Base-by-base conservation (phyloP, 169 alveolate species). In the Perkinsus chesapeaki region DNA sequence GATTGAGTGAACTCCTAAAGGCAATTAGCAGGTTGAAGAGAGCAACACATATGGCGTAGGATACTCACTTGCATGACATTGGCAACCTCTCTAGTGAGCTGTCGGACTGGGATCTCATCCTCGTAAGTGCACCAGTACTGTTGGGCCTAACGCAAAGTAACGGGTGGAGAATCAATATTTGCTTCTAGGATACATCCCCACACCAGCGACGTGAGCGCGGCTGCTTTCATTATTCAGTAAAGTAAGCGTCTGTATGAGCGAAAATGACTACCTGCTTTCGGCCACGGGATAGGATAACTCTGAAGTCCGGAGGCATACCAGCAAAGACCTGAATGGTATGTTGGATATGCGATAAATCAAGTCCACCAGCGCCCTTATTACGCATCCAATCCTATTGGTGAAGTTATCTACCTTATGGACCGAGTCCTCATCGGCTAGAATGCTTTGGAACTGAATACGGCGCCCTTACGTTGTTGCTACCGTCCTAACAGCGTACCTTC, bases 251-350 rank as follows among this genome's bases (percentile, higher is more conserved):
- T 27, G 27, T 60, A 27, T 60, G 82, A 16, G 60, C 60, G 48
- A 39, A 12, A 39, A 91, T 1, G 12, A 91, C 60, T 39, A 91
- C 92, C 47, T 91, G 60, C 47, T 91, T 91, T 39, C 47, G 47
- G 92, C 73, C 73, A 39, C 73, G 60, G 73, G 95, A 93, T 39
- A 98, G 94, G 39, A 99, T 96, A 16, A 99, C 99, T 37, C 99
- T 96, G 96, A 98, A 99, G 95, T 99, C 99, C 31, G 99, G 99
- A 1, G 99, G 99, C 98, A 99, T 97, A 34, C 99, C 99, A 34
- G 99, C 98, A 94, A 47, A 98, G 98, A 92, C 97, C 98, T 37
- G 99, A 99, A 31, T 98, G 96, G n/a, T n/a, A 60, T 27, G 82
- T 5, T 60, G 27, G 23, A 5, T 16, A 43, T 43, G 60, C 16